Base-by-base conservation (phyloP, 2,329 filamentous ascomycete genomes). In the Aspergillus pseudoglaucus region DNA sequence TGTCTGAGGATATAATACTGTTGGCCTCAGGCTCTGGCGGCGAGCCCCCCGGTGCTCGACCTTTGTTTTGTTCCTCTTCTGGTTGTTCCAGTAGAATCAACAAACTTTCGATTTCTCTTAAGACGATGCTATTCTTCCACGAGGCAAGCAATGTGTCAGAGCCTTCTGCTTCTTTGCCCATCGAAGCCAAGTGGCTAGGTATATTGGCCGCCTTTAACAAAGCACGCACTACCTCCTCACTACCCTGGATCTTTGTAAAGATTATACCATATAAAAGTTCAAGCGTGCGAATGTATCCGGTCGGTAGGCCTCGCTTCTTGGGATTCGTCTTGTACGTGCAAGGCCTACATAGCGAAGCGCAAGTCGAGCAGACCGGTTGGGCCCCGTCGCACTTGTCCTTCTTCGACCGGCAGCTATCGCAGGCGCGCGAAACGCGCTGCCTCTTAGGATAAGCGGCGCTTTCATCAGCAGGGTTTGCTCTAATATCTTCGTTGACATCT, bases 281-380 rank as follows among this genome's bases (percentile, higher is more conserved):
- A 15, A 90, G 72, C 0, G 84, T 85, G 30, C 85, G 79, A 47
- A 90, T 84, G 60, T 90, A 89, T 14, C 87, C 87, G n/a, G 87
- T 87, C 57, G 86, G 86, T 9, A 90, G 81, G 3, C 87, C 87
- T 53, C 87, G 77, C 64, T 89, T 89, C 67, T 88, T 88, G 6
- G 84, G 82, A 46, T 81, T 82, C 46, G 84, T 78, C 52, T 85
- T 81, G 63, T 90, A 90, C 14, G 83, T 83, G 64, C 87, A 90
- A 30, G 74, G 65, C 43, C 85, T 76, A 46, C 78, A 80, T 51
- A 84, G 79, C 4, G 78, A 72, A 6, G 75, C 74, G 67, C 86
- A 89, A 2, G 83, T 83, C 42, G 79, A 81, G 63, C 85, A 89
- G 12, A 74, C 72, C 5, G 85, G 85, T 54, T 82, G 80, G 9